Evolutionary conservation across 768 basidiomycete genomes (phyloP), one percentile per base, ranked within the genome.

Genomic region (Fomitopsis pulvina): DNA sequence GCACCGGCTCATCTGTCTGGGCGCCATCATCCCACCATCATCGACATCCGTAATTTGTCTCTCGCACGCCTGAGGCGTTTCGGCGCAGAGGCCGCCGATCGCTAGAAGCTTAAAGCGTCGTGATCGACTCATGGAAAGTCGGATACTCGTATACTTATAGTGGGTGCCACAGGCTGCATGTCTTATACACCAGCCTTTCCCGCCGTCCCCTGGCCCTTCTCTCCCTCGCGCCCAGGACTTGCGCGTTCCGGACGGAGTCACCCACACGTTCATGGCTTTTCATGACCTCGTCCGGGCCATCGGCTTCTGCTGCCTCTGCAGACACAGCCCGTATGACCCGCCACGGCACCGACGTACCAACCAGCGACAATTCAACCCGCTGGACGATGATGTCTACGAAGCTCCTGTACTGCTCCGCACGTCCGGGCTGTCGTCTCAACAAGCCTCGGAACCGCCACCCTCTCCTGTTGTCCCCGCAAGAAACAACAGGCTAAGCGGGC

Each of bases 61-160:
- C 4, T 32, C 20, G 48, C 51, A 27, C 18, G 29, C 52, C 34
- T 18, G 34, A 37, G 34, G 14, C 34, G 11, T 39, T 28, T 27
- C n/a, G 20, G 26, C 46, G 51, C 45, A 38, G 28, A 21, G n/a
- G n/a, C 45, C 44, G 27, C 51, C 51, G 39, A 37, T 4, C 34
- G 34, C 34, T 37, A 37, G 34, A 37, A 37, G 34, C 14, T 37
- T 5, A 4, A 37, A 37, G 34, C 34, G 18, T 4, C 18, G 7
- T 18, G 34, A 37, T 37, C 34, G 34, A 37, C 34, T 16, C 34
- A 16, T 12, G 34, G 34, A 37, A 37, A 37, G 34, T 18, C 34
- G n/a, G n/a, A n/a, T n/a, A n/a, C n/a, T n/a, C n/a, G n/a, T n/a
- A n/a, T 37, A 37, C 14, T 16, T 6, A 37, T 16, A 12, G 34